Evolutionary conservation across 305 asterid species (phyloP).

Genomic region (Nicotiana rustica): DNA sequence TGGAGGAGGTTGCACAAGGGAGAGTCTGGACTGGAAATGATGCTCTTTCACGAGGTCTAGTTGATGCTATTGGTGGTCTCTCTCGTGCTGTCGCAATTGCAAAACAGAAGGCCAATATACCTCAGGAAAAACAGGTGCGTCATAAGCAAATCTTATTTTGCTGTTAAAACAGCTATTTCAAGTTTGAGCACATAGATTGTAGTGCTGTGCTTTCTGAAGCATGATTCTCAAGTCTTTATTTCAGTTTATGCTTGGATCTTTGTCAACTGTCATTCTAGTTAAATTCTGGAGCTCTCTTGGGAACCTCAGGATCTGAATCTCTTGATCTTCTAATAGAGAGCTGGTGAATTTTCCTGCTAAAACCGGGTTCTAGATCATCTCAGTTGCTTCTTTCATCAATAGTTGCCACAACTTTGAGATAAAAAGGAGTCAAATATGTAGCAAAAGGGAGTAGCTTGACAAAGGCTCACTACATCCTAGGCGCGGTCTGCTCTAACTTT

Average conservation of each 20-base stretch:
- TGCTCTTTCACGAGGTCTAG: constrained; percentile 82
- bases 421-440: not conserved
- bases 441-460: constrained; percentile 11
- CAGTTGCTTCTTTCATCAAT: not conserved
- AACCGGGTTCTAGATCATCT: not conserved
- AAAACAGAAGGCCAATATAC: constrained; percentile 82
- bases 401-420: constrained; percentile 28
- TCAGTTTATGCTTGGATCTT: constrained; percentile 16
- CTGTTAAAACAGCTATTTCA: constrained; percentile 23
- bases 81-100: constrained; percentile 93
- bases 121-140: constrained; percentile 70
- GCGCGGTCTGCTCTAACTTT: not conserved
- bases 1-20: constrained; percentile 97
- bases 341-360: constrained; percentile 27
- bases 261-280: constrained; percentile 19
- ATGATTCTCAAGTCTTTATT: constrained; percentile 1
- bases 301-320: constrained; percentile 25
- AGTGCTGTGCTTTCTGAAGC: constrained; percentile 15
- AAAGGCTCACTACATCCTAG: not conserved
- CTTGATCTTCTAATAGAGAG: constrained; percentile 8
- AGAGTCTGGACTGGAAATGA: constrained; percentile 95
- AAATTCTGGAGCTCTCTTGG: not conserved
- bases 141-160: constrained; percentile 26
- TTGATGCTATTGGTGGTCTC: constrained; percentile 88
- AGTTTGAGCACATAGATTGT: constrained; percentile 30